These are phyloP conservation scores for Phoma sp. DNA, from an alignment of 2,329 filamentous ascomycete genomes.

Conservation along the genomic window DNA sequence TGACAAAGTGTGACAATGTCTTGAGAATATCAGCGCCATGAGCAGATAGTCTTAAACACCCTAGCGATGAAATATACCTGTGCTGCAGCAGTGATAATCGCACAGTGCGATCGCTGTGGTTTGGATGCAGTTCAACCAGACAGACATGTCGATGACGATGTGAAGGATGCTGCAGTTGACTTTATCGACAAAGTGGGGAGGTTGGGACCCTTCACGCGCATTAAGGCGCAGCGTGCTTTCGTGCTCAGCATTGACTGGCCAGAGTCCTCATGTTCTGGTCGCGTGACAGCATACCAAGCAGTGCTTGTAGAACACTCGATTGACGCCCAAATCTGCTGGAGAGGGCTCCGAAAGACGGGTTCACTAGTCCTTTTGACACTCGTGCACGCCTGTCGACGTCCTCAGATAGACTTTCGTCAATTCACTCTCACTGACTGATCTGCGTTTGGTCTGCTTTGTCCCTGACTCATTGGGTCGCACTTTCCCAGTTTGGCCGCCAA, in stretches of 20 bases:
- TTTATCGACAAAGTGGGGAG: slow-evolving; percentile 31
- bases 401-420: background rate
- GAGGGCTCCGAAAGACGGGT: background rate
- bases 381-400: background rate
- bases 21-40: too few relatives aligned
- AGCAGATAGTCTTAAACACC: too few relatives aligned
- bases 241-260: slow-evolving; percentile 36
- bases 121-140: too few relatives aligned
- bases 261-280: slow-evolving; percentile 27
- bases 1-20: too few relatives aligned
- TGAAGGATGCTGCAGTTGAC: background rate
- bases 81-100: too few relatives aligned
- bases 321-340: slow-evolving; percentile 1
- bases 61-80: too few relatives aligned
- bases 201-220: slow-evolving; percentile 37
- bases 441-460: background rate
- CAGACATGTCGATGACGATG: background rate
- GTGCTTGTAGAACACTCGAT: slow-evolving; percentile 27
- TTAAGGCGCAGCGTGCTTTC: slow-evolving; percentile 47
- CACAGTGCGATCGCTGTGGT: too few relatives aligned
- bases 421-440: background rate
- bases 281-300: slow-evolving; percentile 37
- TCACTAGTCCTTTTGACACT: background rate
- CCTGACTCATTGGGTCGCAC: slow-evolving; percentile 8
- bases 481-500: slow-evolving; percentile 10